Evolutionary conservation across 371 early-diverging fungal species (phyloP), one percentile per base, ranked within the genome.

Genomic region (Encephalitozoon intestinalis): DNA sequence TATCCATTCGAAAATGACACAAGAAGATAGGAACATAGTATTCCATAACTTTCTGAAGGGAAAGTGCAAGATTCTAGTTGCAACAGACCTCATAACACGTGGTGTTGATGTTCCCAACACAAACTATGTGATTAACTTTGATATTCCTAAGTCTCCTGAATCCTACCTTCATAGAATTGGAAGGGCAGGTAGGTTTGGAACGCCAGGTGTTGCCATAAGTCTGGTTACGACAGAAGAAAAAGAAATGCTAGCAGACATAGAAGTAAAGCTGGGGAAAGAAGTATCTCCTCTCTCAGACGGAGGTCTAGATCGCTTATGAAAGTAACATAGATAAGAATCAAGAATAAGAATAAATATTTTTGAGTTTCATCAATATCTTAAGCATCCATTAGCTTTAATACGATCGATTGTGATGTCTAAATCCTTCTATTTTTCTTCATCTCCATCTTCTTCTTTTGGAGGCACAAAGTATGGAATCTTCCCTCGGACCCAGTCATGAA

Each of bases 61-160:
- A 44, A 91, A 92, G 67, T 41, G 54, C 7, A 37, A 49, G 43
- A 70, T 79, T 30, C 68, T 83, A 4, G 79, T 81, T 30, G 70
- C 78, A 31, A 81, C 82, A 70, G 96, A 98, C 87, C 86, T 98
- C 68, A 85, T 95, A 72, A 94, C 96, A 2, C 90, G 99, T 78
- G 99, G 99, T 86, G 96, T 97, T 79, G 97, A 98, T 86, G 95
- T 96, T 80, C 94, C 94, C 84, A 93, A 92, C 25, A 94, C 97
- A 53, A 96, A 96, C 86, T 92, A 96, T 9, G 97, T 98, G 53
- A 96, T 98, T 87, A 97, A 98, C 88, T 97, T 94, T 89, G 97
- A 97, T 85, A 93, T 97, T 82, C 97, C 97, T 70, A 91, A 92
- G 84, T 94, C 92, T 73, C 91, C 96, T 28, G 97, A 98, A 83